Conservation (phyloP, 805 yeast genomes). For the Wickerhamiella azyma region DNA sequence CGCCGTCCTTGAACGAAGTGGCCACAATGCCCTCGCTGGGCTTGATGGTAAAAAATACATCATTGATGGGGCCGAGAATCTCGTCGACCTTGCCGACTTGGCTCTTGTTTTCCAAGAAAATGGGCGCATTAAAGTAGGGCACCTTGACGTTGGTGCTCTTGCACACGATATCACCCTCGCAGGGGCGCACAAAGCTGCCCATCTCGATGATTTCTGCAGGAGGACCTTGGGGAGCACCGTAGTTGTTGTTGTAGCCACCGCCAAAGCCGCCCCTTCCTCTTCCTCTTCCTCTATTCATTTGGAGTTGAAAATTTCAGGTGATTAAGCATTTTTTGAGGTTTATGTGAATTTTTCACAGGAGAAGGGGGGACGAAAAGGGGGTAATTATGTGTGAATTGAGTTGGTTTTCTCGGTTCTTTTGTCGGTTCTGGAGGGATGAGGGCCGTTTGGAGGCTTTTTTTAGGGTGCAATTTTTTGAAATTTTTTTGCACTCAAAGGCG, state of each 20-base stretch:
- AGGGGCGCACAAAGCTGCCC: constrained; percentile 83
- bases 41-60: constrained; percentile 93
- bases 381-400: too few relatives aligned
- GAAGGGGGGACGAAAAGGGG: too few relatives aligned
- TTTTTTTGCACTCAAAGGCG: too few relatives aligned
- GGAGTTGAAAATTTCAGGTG: constrained; percentile 11
- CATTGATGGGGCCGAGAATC: constrained; percentile 93
- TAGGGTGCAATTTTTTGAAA: too few relatives aligned
- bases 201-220: constrained; percentile 92
- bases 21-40: constrained; percentile 96
- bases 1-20: constrained; percentile 83
- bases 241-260: constrained; percentile 56
- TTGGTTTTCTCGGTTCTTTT: too few relatives aligned
- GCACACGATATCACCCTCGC: constrained; percentile 96
- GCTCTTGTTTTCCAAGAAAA: constrained; percentile 88
- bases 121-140: constrained; percentile 98
- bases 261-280: constrained; percentile 51
- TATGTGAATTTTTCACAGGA: too few relatives aligned
- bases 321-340: not conserved
- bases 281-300: constrained; percentile 55
- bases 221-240: constrained; percentile 84
- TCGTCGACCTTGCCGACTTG: constrained; percentile 97
- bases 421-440: too few relatives aligned
- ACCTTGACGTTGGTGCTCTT: constrained; percentile 85
- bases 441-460: too few relatives aligned